Conservation (phyloP, 164 flowering plant genomes). For the Euptelea pleiosperma region DNA sequence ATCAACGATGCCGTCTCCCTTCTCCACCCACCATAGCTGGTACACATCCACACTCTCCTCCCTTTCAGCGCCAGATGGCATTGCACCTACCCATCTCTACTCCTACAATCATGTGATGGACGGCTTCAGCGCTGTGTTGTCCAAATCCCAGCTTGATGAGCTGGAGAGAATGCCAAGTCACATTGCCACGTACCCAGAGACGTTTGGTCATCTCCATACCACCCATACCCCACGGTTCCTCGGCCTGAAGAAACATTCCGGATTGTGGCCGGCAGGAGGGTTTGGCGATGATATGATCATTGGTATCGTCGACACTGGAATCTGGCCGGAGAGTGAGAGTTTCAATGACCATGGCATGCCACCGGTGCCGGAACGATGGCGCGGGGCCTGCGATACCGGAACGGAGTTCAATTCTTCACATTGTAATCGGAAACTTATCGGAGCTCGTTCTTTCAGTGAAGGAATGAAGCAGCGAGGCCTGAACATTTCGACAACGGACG, state of each 20-base stretch:
- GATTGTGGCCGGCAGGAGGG: slow-evolving; percentile 10
- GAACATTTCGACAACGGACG: slow-evolving; percentile 1
- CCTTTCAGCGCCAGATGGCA: slow-evolving; percentile 4
- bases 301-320: slow-evolving; percentile 13
- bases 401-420: slow-evolving; percentile 15
- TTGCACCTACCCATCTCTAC: slow-evolving; percentile 14
- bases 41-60: slow-evolving; percentile 9
- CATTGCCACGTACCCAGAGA: slow-evolving; percentile 16
- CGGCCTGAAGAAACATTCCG: slow-evolving; percentile 5
- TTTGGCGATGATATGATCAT: slow-evolving; percentile 19
- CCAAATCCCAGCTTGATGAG: slow-evolving; percentile 7
- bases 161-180: slow-evolving; percentile 10
- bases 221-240: slow-evolving; percentile 20
- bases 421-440: slow-evolving; percentile 24
- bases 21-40: slow-evolving; percentile 15
- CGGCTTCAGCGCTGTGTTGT: slow-evolving; percentile 13
- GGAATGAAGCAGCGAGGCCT: neutral
- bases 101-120: slow-evolving; percentile 14
- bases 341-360: slow-evolving; percentile 11
- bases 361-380: slow-evolving; percentile 13
- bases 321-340: slow-evolving; percentile 20
- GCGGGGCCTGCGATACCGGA: slow-evolving; percentile 8
- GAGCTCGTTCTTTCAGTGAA: slow-evolving; percentile 21
- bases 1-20: slow-evolving; percentile 26
- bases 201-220: slow-evolving; percentile 9